These are phyloP conservation scores for Bipolaris sorokiniana DNA, from an alignment of 2,329 filamentous ascomycete genomes.

Conservation along the genomic window DNA sequence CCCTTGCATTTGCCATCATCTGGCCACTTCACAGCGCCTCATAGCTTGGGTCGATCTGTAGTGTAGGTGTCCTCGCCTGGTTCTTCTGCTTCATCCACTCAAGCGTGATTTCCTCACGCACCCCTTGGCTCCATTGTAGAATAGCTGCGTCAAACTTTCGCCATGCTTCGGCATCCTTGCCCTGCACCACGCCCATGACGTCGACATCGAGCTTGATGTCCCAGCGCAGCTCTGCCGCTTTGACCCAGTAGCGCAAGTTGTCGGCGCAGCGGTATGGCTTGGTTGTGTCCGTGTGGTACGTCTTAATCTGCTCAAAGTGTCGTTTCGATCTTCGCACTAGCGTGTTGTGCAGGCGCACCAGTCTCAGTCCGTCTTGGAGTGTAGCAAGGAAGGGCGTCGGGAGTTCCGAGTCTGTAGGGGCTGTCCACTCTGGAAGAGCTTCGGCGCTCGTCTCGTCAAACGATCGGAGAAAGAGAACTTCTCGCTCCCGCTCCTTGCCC, in stretches of 20 bases:
- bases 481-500: slow-evolving; percentile 77
- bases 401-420: slow-evolving; percentile 60
- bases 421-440: slow-evolving; percentile 70
- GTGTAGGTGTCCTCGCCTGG: slow-evolving; percentile 46
- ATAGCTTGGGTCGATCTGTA: slow-evolving; percentile 47
- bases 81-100: slow-evolving; percentile 65
- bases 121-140: slow-evolving; percentile 79
- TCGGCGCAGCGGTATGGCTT: slow-evolving; percentile 95
- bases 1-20: slow-evolving; percentile 8
- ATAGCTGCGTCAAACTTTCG: slow-evolving; percentile 81
- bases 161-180: slow-evolving; percentile 73
- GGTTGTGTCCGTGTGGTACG: slow-evolving; percentile 87
- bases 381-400: slow-evolving; percentile 76
- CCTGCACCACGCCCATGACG: slow-evolving; percentile 84
- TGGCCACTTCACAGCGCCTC: slow-evolving; percentile 31
- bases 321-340: slow-evolving; percentile 83
- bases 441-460: slow-evolving; percentile 65
- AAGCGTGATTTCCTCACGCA: slow-evolving; percentile 80
- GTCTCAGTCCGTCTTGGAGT: slow-evolving; percentile 77
- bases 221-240: slow-evolving; percentile 93
- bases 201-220: slow-evolving; percentile 84
- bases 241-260: slow-evolving; percentile 94
- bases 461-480: slow-evolving; percentile 79
- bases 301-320: slow-evolving; percentile 86
- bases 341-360: slow-evolving; percentile 89